These are phyloP conservation scores for Phytophthora cactorum DNA, from an alignment of 352 stramenopile genomes.

Conservation along the genomic window DNA sequence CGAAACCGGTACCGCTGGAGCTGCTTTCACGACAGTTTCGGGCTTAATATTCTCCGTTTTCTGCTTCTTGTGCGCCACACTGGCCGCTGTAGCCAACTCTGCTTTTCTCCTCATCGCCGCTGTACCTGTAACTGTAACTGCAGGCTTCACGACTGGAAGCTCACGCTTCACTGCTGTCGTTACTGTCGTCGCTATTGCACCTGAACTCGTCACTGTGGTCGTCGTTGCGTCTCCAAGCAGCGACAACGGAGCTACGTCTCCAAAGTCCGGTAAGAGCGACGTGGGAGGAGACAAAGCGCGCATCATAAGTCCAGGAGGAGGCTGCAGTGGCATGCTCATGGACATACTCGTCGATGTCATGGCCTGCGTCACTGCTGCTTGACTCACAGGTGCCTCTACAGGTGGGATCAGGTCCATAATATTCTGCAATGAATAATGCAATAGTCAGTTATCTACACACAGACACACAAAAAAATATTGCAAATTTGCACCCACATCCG, in stretches of 20 bases:
- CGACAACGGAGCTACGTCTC: slow-evolving; percentile 47
- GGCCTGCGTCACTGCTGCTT: slow-evolving; percentile 15
- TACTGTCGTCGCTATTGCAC: slow-evolving; percentile 21
- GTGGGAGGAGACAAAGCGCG: slow-evolving; percentile 75
- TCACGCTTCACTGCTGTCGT: slow-evolving; percentile 41
- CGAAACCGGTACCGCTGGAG: slow-evolving; percentile 20
- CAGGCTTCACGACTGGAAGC: slow-evolving; percentile 32
- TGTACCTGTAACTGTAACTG: slow-evolving; percentile 17
- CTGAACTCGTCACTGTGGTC: slow-evolving; percentile 10
- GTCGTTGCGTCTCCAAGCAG: slow-evolving; percentile 34
- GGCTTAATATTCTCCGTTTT: slow-evolving; percentile 62
- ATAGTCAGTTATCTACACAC: slow-evolving; percentile 4
- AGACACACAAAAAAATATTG: background rate
- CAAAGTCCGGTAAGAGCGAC: slow-evolving; percentile 69
- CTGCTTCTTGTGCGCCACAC: slow-evolving; percentile 41
- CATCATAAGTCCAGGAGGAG: slow-evolving; percentile 72
- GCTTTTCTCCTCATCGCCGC: slow-evolving; percentile 30
- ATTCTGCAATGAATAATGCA: slow-evolving; percentile 48
- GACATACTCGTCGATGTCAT: slow-evolving; percentile 33
- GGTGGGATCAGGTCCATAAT: slow-evolving; percentile 81
- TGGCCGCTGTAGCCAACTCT: slow-evolving; percentile 27
- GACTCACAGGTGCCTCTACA: slow-evolving; percentile 41
- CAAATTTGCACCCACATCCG: slow-evolving; percentile 49
- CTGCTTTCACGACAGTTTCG: slow-evolving; percentile 27
- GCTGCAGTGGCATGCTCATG: slow-evolving; percentile 60